Evolutionary conservation across 306 rosid species (phyloP).

Genomic region (Crotalaria pallida): DNA sequence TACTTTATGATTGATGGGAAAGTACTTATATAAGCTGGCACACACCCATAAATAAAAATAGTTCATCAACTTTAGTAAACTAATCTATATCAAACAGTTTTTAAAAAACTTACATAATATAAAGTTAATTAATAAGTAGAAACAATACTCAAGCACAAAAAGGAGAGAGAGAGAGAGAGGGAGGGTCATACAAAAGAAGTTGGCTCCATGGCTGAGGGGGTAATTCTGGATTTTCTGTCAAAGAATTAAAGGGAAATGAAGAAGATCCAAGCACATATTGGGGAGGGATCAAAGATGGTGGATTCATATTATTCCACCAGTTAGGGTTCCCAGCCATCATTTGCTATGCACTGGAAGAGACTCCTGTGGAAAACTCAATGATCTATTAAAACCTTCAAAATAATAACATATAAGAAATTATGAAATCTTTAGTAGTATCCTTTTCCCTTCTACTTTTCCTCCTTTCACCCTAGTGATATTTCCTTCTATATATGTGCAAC

Average conservation of each 20-base stretch:
- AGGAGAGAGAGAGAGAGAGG: slow-evolving; percentile 5
- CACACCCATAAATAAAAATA: not conserved
- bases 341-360: slow-evolving; percentile 24
- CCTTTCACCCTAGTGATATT: slow-evolving; percentile 41
- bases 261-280: slow-evolving; percentile 58
- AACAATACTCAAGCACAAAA: not conserved
- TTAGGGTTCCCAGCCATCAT: slow-evolving; percentile 97
- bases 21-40: not conserved
- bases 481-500: slow-evolving; percentile 49
- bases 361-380: slow-evolving; percentile 12
- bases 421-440: slow-evolving; percentile 1
- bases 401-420: slow-evolving; percentile 14
- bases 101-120: not conserved
- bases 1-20: not conserved
- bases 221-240: slow-evolving; percentile 38
- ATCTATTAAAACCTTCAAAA: slow-evolving; percentile 14
- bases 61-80: not conserved
- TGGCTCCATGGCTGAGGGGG: slow-evolving; percentile 64
- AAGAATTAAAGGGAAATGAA: slow-evolving; percentile 44
- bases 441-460: slow-evolving; percentile 28
- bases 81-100: not conserved
- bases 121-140: not conserved
- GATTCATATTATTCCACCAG: slow-evolving; percentile 81
- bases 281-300: slow-evolving; percentile 66
- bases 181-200: slow-evolving; percentile 45